Evolutionary conservation across 177 flowering plant species (phyloP).

Genomic region (Tripterygium wilfordii): DNA sequence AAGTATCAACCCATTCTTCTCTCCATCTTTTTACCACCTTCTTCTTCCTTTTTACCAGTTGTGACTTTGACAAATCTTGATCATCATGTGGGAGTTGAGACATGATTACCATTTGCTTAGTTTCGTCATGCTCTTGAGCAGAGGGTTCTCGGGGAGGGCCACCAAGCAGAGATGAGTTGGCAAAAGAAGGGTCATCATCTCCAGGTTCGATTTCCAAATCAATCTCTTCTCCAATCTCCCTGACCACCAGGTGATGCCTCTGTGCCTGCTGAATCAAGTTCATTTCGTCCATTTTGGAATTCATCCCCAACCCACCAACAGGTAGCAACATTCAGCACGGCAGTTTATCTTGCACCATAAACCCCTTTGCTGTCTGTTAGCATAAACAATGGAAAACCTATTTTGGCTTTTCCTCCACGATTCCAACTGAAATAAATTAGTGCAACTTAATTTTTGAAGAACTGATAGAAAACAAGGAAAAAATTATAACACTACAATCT

Average conservation of each 20-base stretch:
- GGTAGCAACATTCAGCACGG: slow-evolving; percentile 80
- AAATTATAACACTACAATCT: too few species aligned
- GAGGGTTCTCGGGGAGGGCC: slow-evolving; percentile 59
- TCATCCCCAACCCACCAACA: slow-evolving; percentile 56
- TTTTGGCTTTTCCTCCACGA: too few species aligned
- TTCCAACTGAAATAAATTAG: too few species aligned
- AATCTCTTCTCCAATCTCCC: slow-evolving; percentile 88
- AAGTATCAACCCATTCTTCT: slow-evolving; percentile 99
- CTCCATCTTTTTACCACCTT: slow-evolving; percentile 99
- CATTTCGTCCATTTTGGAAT: slow-evolving; percentile 87
- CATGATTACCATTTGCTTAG: slow-evolving; percentile 60
- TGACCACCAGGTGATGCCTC: slow-evolving; percentile 83
- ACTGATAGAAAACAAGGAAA: too few species aligned
- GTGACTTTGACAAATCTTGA: slow-evolving; percentile 57
- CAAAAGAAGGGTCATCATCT: slow-evolving; percentile 84
- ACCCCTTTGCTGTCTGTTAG: slow-evolving; percentile 3
- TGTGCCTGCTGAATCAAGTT: slow-evolving; percentile 87
- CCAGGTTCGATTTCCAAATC: slow-evolving; percentile 95
- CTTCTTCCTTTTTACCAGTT: slow-evolving; percentile 76
- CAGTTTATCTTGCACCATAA: slow-evolving; percentile 19
- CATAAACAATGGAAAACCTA: too few species aligned
- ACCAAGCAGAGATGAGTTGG: slow-evolving; percentile 51
- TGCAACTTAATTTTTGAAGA: too few species aligned
- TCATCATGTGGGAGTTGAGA: slow-evolving; percentile 60
- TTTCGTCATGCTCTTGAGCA: slow-evolving; percentile 68